Conservation (phyloP, 306 rosid genomes). For the Glycyrrhiza uralensis region DNA sequence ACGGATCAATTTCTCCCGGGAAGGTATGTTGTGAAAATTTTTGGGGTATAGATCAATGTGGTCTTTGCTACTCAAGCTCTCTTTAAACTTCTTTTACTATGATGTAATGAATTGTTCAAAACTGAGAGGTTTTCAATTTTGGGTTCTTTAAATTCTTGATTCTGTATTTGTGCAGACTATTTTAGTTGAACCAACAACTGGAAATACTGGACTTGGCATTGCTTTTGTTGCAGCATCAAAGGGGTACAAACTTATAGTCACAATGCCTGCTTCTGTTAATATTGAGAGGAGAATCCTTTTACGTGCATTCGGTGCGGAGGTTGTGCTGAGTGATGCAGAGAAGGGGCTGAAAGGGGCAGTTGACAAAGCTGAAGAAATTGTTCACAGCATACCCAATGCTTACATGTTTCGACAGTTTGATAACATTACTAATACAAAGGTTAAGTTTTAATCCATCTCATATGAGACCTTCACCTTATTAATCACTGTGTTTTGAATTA, state of each 20-base stretch:
- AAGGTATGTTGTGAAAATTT: conserved; percentile 46
- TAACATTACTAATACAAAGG: conserved; percentile 75
- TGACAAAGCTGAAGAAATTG: conserved; percentile 88
- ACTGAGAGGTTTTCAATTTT: conserved; percentile 7
- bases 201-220: conserved; percentile 92
- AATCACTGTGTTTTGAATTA: conserved; percentile 6
- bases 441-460: conserved; percentile 32
- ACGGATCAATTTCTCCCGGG: conserved; percentile 72
- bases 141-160: conserved; percentile 1
- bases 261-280: conserved; percentile 90
- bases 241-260: conserved; percentile 81
- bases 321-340: conserved; percentile 79
- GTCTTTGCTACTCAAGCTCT: background rate
- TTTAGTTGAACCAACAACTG: conserved; percentile 95
- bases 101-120: conserved; percentile 13
- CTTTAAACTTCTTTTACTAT: background rate
- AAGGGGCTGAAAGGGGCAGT: conserved; percentile 91
- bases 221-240: conserved; percentile 85
- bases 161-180: conserved; percentile 52
- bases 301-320: conserved; percentile 90
- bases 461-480: conserved; percentile 9
- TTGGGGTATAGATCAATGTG: background rate
- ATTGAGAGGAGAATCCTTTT: conserved; percentile 84
- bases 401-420: conserved; percentile 94
- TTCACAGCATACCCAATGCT: conserved; percentile 59